These are phyloP conservation scores for Debaryomyces hansenii DNA, from an alignment of 805 yeast genomes.

Conservation along the genomic window DNA sequence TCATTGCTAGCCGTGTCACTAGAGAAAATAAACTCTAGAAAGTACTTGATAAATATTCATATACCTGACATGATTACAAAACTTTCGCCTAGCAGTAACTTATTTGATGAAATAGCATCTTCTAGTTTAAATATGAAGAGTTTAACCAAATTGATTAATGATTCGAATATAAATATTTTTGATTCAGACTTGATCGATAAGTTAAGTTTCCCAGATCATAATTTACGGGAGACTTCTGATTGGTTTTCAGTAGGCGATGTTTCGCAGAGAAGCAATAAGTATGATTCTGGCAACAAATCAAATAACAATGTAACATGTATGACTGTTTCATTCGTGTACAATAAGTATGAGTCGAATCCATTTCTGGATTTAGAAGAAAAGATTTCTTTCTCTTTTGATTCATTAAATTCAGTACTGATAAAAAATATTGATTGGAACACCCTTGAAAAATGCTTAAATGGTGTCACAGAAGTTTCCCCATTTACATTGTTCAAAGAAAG, in stretches of 20 bases:
- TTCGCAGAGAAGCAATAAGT: neutral
- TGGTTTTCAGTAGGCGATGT: slow-evolving; percentile 14
- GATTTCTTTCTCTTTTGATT: slow-evolving; percentile 29
- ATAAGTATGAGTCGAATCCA: slow-evolving; percentile 34
- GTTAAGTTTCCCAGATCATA: slow-evolving; percentile 19
- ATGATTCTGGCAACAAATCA: neutral
- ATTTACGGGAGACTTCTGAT: slow-evolving; percentile 9
- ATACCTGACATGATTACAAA: slow-evolving; percentile 42
- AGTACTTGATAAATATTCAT: slow-evolving; percentile 37
- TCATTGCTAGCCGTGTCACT: slow-evolving; percentile 34
- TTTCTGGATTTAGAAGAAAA: slow-evolving; percentile 22
- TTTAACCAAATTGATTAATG: slow-evolving; percentile 8
- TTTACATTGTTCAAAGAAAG: slow-evolving; percentile 18
- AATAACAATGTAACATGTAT: slow-evolving; percentile 23
- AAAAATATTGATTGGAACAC: slow-evolving; percentile 18
- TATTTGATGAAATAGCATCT: slow-evolving; percentile 13
- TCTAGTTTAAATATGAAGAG: slow-evolving; percentile 9
- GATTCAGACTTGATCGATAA: slow-evolving; percentile 10
- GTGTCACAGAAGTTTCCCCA: slow-evolving; percentile 19
- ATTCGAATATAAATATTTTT: slow-evolving; percentile 13
- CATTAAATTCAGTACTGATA: slow-evolving; percentile 18
- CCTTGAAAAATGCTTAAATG: slow-evolving; percentile 31
- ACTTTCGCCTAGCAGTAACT: slow-evolving; percentile 26
- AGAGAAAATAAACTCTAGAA: slow-evolving; percentile 34
- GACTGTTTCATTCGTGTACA: slow-evolving; percentile 36